Conservation (phyloP, 306 rosid genomes). For the Bauhinia variegata region DNA sequence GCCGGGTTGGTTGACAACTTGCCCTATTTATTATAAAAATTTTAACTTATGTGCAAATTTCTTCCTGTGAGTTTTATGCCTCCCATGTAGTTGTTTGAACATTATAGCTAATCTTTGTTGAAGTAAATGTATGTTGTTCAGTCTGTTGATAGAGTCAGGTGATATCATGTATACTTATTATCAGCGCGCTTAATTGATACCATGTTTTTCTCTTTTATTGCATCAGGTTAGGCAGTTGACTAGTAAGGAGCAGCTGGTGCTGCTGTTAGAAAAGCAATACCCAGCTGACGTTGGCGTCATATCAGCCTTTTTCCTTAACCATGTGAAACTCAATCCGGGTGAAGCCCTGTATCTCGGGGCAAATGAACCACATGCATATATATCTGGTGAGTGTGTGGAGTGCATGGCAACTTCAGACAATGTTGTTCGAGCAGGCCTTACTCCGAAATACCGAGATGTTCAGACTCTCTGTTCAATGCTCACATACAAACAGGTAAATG, state of each 20-base stretch:
- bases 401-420: constrained; percentile 99
- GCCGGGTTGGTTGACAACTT: constrained; percentile 48
- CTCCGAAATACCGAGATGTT: constrained; percentile 88
- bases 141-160: not conserved
- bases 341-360: constrained; percentile 88
- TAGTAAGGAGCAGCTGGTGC: constrained; percentile 73
- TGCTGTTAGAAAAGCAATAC: constrained; percentile 81
- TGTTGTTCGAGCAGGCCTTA: constrained; percentile 94
- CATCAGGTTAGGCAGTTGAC: constrained; percentile 78
- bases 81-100: not conserved
- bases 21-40: not conserved
- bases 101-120: not conserved
- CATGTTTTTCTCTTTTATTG: constrained; percentile 3
- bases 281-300: constrained; percentile 84
- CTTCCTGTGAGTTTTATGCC: not conserved
- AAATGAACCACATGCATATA: constrained; percentile 91
- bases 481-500: constrained; percentile 78
- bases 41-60: not conserved
- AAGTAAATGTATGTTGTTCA: not conserved
- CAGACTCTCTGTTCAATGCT: constrained; percentile 94
- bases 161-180: constrained; percentile 2
- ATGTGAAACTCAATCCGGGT: constrained; percentile 82
- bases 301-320: constrained; percentile 88
- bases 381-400: constrained; percentile 79
- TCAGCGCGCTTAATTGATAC: not conserved